Percentiles rank a stretch among this genome's conserved stretches.
Conservation (phyloP, 2,329 filamentous ascomycete genomes). For the Alternaria dauci region DNA sequence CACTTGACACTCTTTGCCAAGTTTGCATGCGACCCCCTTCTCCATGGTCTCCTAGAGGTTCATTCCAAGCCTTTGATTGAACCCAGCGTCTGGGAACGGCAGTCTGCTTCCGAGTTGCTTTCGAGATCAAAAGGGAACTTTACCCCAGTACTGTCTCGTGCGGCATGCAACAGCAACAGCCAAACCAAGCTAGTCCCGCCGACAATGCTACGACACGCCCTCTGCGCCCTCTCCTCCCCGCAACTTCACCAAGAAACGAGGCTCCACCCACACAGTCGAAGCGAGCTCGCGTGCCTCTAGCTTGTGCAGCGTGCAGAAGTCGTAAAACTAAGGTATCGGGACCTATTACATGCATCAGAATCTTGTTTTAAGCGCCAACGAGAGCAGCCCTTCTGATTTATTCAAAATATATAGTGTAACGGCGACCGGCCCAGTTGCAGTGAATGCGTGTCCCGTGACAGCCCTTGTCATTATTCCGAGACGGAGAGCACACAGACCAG, state of each 20-base stretch:
- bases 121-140: not conserved
- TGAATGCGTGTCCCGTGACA: slow-evolving; percentile 25
- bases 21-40: not conserved
- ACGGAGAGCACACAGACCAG: slow-evolving; percentile 25
- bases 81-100: not conserved
- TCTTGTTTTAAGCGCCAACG: not conserved
- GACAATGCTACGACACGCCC: slow-evolving; percentile 11
- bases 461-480: slow-evolving; percentile 24
- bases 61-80: not conserved
- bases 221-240: slow-evolving; percentile 26
- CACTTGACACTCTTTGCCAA: not conserved
- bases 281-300: slow-evolving; percentile 23
- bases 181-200: slow-evolving; percentile 4
- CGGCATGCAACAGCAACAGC: slow-evolving; percentile 9
- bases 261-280: slow-evolving; percentile 15
- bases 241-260: slow-evolving; percentile 15
- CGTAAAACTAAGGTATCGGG: slow-evolving; percentile 29
- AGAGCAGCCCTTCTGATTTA: slow-evolving; percentile 5
- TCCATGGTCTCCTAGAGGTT: not conserved
- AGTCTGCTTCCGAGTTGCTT: not conserved
- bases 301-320: slow-evolving; percentile 29
- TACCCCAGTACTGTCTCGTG: not conserved
- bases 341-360: not conserved
- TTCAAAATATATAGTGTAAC: slow-evolving; percentile 20
- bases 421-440: slow-evolving; percentile 25